Evolutionary conservation across 2,329 filamentous ascomycete species (phyloP).

Genomic region (Orbilia brochopaga): DNA sequence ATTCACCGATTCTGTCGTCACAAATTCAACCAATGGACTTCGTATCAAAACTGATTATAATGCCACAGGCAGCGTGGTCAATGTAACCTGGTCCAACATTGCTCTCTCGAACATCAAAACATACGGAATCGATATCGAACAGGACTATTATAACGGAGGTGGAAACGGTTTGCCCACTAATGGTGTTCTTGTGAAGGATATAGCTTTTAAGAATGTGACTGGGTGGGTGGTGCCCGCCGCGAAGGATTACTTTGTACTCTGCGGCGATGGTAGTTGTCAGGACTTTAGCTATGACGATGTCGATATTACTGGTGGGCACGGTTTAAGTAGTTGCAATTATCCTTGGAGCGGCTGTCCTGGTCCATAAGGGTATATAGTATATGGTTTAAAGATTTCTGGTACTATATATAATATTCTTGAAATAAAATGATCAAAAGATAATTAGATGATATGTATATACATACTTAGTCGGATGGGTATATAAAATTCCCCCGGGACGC

Average conservation of each 20-base stretch:
- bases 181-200: conserved; percentile 57
- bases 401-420: too few species aligned
- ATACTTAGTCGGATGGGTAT: too few species aligned
- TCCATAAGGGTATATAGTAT: conserved; percentile 11
- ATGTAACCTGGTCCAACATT: conserved; percentile 62
- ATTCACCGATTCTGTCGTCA: conserved; percentile 55
- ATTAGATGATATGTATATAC: too few species aligned
- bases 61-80: conserved; percentile 58
- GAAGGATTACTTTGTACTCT: conserved; percentile 58
- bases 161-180: conserved; percentile 58
- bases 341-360: conserved; percentile 54
- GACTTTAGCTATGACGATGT: conserved; percentile 58
- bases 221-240: conserved; percentile 57
- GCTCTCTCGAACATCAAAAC: conserved; percentile 59
- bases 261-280: conserved; percentile 58
- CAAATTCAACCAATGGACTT: conserved; percentile 57
- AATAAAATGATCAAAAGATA: too few species aligned
- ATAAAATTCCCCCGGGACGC: too few species aligned
- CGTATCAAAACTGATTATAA: conserved; percentile 59
- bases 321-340: conserved; percentile 55
- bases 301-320: conserved; percentile 57
- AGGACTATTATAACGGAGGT: conserved; percentile 64
- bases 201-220: conserved; percentile 57
- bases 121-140: conserved; percentile 64
- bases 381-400: too few species aligned